A percentile compares a stretch with the other conserved stretches of the same genome.
These are phyloP conservation scores for Dothideomycetes sp. DNA, from an alignment of 2,329 filamentous ascomycete species.

Conservation along the genomic window DNA sequence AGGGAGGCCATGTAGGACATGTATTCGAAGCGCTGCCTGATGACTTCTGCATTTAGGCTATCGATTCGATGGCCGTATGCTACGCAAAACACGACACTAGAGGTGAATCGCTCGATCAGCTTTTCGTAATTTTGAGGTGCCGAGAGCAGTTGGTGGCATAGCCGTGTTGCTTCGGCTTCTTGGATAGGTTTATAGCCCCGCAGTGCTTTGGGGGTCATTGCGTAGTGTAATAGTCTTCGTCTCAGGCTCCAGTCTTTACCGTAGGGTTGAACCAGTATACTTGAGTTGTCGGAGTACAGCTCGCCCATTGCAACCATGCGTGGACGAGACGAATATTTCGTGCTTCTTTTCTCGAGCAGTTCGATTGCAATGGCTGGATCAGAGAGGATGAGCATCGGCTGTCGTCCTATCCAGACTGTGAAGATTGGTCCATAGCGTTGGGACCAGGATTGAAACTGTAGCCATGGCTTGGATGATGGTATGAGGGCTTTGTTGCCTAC, in stretches of 20 bases:
- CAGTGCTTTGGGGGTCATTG: slow-evolving; percentile 33
- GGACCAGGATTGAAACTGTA: slow-evolving; percentile 34
- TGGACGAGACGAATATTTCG: slow-evolving; percentile 33
- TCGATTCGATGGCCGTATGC: slow-evolving; percentile 42
- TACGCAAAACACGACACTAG: slow-evolving; percentile 39
- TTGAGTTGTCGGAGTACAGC: slow-evolving; percentile 31
- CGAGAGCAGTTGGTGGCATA: slow-evolving; percentile 31
- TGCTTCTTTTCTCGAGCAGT: slow-evolving; percentile 34
- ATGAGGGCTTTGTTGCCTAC: slow-evolving; percentile 29
- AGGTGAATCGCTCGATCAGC: slow-evolving; percentile 37
- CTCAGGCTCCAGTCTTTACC: slow-evolving; percentile 36
- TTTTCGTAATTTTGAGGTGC: slow-evolving; percentile 32
- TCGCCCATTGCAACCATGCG: slow-evolving; percentile 36
- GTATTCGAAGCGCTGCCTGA: slow-evolving; percentile 35
- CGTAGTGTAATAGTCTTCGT: slow-evolving; percentile 31
- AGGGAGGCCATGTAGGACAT: slow-evolving; percentile 38
- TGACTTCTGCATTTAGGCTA: slow-evolving; percentile 34
- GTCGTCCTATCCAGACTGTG: slow-evolving; percentile 38
- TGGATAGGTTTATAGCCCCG: slow-evolving; percentile 37
- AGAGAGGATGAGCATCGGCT: slow-evolving; percentile 33
- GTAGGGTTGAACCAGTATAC: slow-evolving; percentile 39
- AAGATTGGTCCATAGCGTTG: slow-evolving; percentile 35
- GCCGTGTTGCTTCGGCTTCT: slow-evolving; percentile 36
- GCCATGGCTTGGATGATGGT: slow-evolving; percentile 23
- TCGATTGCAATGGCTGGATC: slow-evolving; percentile 34